Evolutionary conservation across 228 moss, liverwort and hornwort species (phyloP).

Genomic region (Sphagnum fallax): DNA sequence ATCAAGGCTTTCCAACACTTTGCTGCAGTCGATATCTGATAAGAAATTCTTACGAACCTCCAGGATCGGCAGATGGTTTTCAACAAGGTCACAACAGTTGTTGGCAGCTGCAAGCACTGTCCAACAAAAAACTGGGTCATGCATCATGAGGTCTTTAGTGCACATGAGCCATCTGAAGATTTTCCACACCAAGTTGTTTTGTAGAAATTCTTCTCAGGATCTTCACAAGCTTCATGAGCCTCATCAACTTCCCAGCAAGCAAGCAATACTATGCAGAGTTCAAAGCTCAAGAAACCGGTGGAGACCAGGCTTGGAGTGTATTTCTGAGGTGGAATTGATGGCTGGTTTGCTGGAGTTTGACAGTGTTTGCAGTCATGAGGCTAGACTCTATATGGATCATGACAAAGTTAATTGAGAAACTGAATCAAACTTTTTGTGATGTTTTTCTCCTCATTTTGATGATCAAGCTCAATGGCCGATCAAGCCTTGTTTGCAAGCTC

Average conservation of each 20-base stretch:
- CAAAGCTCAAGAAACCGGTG: conserved; percentile 28
- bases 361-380: too few relatives aligned
- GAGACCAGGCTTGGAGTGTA: conserved; percentile 39
- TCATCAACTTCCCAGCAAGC: neutral
- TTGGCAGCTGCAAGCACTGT: conserved; percentile 14
- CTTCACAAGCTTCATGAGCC: conserved; percentile 6
- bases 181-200: conserved; percentile 9
- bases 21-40: neutral
- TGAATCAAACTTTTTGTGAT: too few relatives aligned
- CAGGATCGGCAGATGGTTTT: conserved; percentile 18
- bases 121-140: conserved; percentile 10
- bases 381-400: too few relatives aligned
- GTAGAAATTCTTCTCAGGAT: conserved; percentile 16
- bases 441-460: too few relatives aligned
- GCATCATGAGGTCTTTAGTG: conserved; percentile 14
- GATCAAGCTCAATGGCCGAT: too few relatives aligned
- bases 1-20: neutral
- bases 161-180: conserved; percentile 6
- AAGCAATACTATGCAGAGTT: neutral
- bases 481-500: too few relatives aligned
- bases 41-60: conserved; percentile 5
- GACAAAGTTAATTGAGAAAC: too few relatives aligned
- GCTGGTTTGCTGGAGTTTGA: conserved; percentile 13
- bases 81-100: conserved; percentile 9
- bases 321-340: conserved; percentile 31